Conservation (phyloP, 2,329 filamentous ascomycete genomes). For the Neofusicoccum laricinum region DNA sequence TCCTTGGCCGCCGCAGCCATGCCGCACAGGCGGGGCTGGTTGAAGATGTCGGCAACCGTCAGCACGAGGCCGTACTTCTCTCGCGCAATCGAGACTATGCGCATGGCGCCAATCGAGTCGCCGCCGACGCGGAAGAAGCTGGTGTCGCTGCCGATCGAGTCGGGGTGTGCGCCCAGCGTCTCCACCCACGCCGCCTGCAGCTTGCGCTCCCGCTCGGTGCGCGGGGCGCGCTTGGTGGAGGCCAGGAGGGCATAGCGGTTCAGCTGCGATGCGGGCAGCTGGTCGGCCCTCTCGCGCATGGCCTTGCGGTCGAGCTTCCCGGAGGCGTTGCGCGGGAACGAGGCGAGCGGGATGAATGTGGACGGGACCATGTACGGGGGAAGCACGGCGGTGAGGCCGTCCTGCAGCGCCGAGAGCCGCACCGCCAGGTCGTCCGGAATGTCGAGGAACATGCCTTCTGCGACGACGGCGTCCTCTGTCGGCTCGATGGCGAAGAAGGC, state of each 20-base stretch:
- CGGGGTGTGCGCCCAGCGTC: conserved; percentile 10
- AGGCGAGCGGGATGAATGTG: conserved; percentile 8
- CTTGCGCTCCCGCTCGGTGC: conserved; percentile 43
- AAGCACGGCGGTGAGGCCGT: not conserved
- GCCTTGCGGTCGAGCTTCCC: conserved; percentile 36
- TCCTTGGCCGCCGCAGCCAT: conserved; percentile 23
- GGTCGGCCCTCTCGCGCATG: not conserved
- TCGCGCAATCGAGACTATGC: not conserved
- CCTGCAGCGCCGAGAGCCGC: not conserved
- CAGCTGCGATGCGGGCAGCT: conserved; percentile 23
- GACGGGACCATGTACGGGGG: not conserved
- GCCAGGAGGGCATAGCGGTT: conserved; percentile 35
- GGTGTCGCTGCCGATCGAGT: conserved; percentile 32
- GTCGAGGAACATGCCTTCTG: not conserved
- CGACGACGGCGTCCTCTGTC: conserved; percentile 24
- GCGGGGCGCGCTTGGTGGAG: conserved; percentile 40
- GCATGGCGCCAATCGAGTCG: conserved; percentile 28
- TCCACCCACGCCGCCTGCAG: conserved; percentile 22
- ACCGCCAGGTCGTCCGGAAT: not conserved
- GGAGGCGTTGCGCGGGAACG: conserved; percentile 35
- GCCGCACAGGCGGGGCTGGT: conserved; percentile 19
- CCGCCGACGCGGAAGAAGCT: conserved; percentile 42
- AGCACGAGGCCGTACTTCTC: conserved; percentile 18
- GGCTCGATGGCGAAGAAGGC: conserved; percentile 41
- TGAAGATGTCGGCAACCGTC: conserved; percentile 23